phyloP scores from a whole-genome alignment of 129 eudicot species.

The Scalesia atractyloides region DNA sequence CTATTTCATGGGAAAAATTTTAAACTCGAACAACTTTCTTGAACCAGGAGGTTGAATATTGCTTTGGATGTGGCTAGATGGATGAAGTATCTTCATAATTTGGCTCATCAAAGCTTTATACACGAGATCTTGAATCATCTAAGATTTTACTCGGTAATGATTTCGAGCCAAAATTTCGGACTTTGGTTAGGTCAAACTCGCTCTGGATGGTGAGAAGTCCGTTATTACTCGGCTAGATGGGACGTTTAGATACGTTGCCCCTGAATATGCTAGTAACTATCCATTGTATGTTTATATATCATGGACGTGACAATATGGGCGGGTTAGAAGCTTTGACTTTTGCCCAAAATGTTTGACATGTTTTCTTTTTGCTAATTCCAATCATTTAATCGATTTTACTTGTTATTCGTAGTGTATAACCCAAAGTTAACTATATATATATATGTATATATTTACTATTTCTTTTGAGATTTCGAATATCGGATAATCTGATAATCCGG shows the following conservation, averaged over 20 bases:
- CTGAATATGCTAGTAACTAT: slow-evolving; percentile 92
- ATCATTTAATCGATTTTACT: no score
- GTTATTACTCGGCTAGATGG: slow-evolving; percentile 90
- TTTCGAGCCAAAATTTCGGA: slow-evolving; percentile 91
- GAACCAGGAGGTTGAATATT: slow-evolving; percentile 89
- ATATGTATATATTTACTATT: no score
- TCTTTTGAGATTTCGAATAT: no score
- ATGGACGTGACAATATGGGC: no score
- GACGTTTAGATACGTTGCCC: slow-evolving; percentile 96
- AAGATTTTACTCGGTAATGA: slow-evolving; percentile 92
- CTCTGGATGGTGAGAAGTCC: slow-evolving; percentile 86
- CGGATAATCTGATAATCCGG: no score
- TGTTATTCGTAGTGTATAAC: no score
- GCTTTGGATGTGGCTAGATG: slow-evolving; percentile 98
- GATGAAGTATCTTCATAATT: slow-evolving; percentile 84
- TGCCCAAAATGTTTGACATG: no score
- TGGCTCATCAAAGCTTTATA: slow-evolving; percentile 90
- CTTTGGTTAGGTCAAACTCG: slow-evolving; percentile 94
- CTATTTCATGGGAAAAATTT: slow-evolving; percentile 62
- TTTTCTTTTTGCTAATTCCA: no score
- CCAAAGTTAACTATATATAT: no score
- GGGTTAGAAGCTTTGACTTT: no score
- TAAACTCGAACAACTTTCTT: slow-evolving; percentile 87
- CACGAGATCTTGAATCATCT: slow-evolving; percentile 98
- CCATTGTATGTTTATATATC: background rate